Percentiles rank a stretch among this genome's conserved stretches.
These are phyloP conservation scores for Betula pendula DNA, from an alignment of 306 rosid species.

Conservation along the genomic window DNA sequence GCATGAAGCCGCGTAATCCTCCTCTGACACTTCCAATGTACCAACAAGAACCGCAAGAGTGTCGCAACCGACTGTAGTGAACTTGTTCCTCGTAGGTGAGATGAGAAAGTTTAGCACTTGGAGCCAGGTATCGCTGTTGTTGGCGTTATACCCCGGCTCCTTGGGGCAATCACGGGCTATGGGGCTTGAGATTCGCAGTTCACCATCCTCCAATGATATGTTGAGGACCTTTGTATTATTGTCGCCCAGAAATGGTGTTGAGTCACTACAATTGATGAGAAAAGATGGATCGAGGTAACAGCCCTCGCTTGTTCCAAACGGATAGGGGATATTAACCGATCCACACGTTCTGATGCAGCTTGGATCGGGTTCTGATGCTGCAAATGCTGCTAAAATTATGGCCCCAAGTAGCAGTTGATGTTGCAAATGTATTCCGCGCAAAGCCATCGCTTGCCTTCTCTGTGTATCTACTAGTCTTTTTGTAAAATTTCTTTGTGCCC, in stretches of 20 bases:
- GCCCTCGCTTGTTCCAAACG: conserved; percentile 16
- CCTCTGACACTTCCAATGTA: neutral
- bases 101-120: neutral
- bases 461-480: neutral
- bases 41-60: neutral
- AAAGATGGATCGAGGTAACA: conserved; percentile 14
- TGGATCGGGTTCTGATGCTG: too few relatives aligned
- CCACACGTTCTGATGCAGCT: conserved; percentile 21
- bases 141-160: neutral
- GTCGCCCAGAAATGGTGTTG: neutral
- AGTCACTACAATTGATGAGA: conserved; percentile 4
- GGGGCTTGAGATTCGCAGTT: conserved; percentile 8
- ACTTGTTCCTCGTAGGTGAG: conserved; percentile 5
- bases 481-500: too few relatives aligned
- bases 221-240: neutral
- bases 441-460: neutral
- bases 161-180: neutral
- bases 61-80: conserved; percentile 14
- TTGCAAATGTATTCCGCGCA: neutral
- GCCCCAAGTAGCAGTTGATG: neutral
- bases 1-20: neutral
- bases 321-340: conserved; percentile 26
- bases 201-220: conserved; percentile 21
- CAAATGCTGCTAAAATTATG: neutral
- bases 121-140: too few relatives aligned